Evolutionary conservation across 805 yeast species (phyloP).

Genomic region (Pichia exigua): DNA sequence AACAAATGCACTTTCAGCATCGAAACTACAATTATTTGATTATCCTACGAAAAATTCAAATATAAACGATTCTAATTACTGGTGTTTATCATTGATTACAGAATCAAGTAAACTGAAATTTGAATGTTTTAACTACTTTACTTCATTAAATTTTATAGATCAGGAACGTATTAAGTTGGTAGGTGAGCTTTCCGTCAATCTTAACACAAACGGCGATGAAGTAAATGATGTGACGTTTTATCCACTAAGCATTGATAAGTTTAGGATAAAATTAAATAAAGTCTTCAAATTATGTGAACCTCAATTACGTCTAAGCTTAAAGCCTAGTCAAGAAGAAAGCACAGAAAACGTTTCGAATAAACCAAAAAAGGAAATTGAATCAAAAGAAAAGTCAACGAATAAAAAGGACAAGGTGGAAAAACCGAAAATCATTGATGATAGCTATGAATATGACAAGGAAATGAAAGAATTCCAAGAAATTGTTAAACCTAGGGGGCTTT

Average conservation of each 20-base stretch:
- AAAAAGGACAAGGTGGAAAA: neutral
- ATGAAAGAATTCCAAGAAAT: conserved; percentile 4
- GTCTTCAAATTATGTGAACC: neutral
- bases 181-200: neutral
- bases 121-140: conserved; percentile 3
- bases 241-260: neutral
- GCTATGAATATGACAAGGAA: neutral
- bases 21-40: neutral
- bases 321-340: neutral
- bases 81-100: conserved; percentile 1
- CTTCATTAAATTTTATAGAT: neutral
- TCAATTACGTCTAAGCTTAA: conserved; percentile 1
- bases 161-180: neutral
- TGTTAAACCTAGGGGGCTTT: conserved; percentile 1
- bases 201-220: neutral
- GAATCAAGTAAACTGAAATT: neutral
- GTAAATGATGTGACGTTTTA: neutral
- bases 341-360: neutral
- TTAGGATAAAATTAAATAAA: neutral
- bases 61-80: neutral
- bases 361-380: neutral
- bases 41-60: neutral
- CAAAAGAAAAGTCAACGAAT: neutral
- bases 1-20: neutral
- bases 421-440: neutral